phyloP scores from a whole-genome alignment of 2,329 filamentous ascomycete genomes.

The Penicillium crustosum region DNA sequence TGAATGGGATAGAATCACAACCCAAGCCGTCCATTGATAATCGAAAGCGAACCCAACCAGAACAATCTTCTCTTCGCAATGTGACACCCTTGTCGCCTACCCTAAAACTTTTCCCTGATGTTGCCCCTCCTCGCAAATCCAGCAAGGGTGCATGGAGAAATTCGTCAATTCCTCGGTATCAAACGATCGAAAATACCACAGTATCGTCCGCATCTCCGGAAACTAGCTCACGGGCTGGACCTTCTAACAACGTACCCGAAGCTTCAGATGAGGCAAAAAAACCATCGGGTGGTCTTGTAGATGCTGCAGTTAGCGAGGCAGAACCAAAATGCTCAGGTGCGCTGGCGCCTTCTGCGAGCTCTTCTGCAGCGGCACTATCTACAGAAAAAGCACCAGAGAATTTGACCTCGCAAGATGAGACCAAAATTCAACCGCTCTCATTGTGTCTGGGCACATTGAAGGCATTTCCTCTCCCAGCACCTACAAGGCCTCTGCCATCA shows the following conservation, averaged over 20 bases:
- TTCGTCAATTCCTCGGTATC: conserved; percentile 20
- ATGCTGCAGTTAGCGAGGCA: not conserved
- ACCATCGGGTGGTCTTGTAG: not conserved
- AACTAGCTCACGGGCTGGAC: not conserved
- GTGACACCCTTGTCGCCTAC: conserved; percentile 18
- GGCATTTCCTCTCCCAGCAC: conserved; percentile 38
- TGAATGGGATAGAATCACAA: not conserved
- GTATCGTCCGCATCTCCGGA: not conserved
- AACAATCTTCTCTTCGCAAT: conserved; percentile 12
- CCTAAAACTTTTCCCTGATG: conserved; percentile 38
- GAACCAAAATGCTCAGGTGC: conserved; percentile 5
- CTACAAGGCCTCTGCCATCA: conserved; percentile 36
- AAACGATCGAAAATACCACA: conserved; percentile 9
- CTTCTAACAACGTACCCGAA: not conserved
- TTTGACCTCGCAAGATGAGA: conserved; percentile 2
- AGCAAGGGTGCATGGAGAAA: conserved; percentile 30
- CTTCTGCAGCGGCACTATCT: not conserved
- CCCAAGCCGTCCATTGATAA: conserved; percentile 4
- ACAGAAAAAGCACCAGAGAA: not conserved
- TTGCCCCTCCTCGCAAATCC: conserved; percentile 33
- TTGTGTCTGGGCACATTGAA: conserved; percentile 31
- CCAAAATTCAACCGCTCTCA: conserved; percentile 22
- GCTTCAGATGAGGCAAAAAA: not conserved
- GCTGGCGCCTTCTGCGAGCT: not conserved
- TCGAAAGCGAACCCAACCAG: conserved; percentile 7